These are phyloP conservation scores for Penicillium diatomitis DNA, from an alignment of 495 filamentous ascomycete genomes.

Conservation along the genomic window DNA sequence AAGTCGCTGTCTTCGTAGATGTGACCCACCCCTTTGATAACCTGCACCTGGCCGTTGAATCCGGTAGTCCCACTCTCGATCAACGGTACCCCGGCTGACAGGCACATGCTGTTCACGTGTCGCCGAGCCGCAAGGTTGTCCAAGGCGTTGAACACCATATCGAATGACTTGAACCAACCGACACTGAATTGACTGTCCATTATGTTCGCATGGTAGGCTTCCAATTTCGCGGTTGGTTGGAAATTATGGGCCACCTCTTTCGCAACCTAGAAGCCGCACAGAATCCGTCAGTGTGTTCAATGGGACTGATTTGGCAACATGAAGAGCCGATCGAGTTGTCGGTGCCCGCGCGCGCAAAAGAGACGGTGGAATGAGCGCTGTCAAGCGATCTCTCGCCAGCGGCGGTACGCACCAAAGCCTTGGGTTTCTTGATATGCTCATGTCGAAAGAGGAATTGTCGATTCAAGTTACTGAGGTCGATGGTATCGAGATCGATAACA, in stretches of 20 bases:
- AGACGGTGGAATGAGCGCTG: neutral
- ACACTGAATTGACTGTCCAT: conserved; percentile 88
- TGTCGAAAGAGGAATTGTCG: conserved; percentile 96
- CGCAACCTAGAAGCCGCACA: conserved; percentile 55
- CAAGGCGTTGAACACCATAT: conserved; percentile 89
- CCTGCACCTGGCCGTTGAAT: conserved; percentile 96
- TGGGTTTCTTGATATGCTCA: conserved; percentile 96
- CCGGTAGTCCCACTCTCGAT: conserved; percentile 97
- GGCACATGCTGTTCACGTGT: conserved; percentile 96
- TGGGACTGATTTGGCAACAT: too few species aligned
- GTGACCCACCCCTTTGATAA: conserved; percentile 66
- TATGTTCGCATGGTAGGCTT: conserved; percentile 91
- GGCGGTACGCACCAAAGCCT: conserved; percentile 64
- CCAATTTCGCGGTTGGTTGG: conserved; percentile 80
- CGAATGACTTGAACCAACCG: conserved; percentile 78
- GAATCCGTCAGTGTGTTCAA: too few species aligned
- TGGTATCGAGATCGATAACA: conserved; percentile 95
- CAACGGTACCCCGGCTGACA: conserved; percentile 81
- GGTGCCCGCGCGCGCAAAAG: conserved; percentile 7
- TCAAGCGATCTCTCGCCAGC: neutral
- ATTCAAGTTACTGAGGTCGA: conserved; percentile 96
- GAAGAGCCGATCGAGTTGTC: neutral
- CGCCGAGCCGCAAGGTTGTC: conserved; percentile 92
- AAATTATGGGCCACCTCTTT: conserved; percentile 88
- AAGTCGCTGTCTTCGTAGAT: neutral